Base-by-base conservation (phyloP, 2,329 filamentous ascomycete species). In the Epichloe baconii region DNA sequence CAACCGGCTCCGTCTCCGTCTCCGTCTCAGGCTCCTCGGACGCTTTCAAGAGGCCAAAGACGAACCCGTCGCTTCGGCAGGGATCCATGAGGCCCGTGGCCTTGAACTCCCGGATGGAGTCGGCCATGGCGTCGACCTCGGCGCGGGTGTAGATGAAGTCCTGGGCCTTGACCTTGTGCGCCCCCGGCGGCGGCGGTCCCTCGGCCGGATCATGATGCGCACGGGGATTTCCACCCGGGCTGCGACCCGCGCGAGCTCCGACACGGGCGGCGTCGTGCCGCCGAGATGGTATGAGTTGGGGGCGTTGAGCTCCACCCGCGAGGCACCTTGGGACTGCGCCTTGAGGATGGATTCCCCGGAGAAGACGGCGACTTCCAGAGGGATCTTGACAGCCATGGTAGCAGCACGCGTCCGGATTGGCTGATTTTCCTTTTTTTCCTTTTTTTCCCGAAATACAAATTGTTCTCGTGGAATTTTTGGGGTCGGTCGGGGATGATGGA, bases 131-230 rank as follows among this genome's bases (percentile, higher is more conserved):
- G 10, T 59, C 56, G 5, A 75, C 57, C 58, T 80, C 75, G 3
- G 54, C 56, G 10, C 64, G 57, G 0, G 66, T 64, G 63, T 80
- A 80, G 49, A 76, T 49, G 53, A 79, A 79, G 56, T 79, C 75
- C 12, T 57, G 52, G 36, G 52, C 34, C 31, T 53, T 44, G 38
- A 51, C 34, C 31, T 53, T 44, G 38, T 42, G 5, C 5, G 21
- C 21, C 4, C 23, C 23, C 23, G 2, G 19, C 31, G 55, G 57
- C 31, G 55, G 57, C 17, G 57, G 52, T 49, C 55, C 48, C 68
- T 71, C 5, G 76, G 76, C 8, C 78, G 73, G 54, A 81, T 75
- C 74, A 79, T 79, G 59, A 80, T 58, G 41, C 76, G 74, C 38
- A 79, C 58, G 0, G 75, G 69, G 26, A 72, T 63, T 11, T 61